Conservation (phyloP, 1,284 basidiomycete genomes). For the Moniliella sp. region DNA sequence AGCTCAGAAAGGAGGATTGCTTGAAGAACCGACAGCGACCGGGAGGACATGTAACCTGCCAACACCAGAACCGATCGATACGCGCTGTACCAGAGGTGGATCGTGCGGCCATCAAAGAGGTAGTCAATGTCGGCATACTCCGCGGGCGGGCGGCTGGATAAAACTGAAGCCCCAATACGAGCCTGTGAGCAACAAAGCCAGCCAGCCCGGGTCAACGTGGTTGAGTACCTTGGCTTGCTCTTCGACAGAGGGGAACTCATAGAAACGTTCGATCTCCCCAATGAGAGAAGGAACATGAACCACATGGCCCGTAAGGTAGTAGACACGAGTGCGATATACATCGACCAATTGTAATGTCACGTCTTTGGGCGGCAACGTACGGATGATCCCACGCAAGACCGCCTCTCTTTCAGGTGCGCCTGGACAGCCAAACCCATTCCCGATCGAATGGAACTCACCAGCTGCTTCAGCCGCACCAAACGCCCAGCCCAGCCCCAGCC, state of each 20-base stretch:
- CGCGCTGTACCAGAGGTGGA: slow-evolving; percentile 21
- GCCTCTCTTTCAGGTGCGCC: slow-evolving; percentile 15
- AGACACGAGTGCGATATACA: slow-evolving; percentile 15
- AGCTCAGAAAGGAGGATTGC: slow-evolving; percentile 18
- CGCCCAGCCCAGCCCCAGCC: slow-evolving; percentile 30
- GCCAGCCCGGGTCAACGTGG: slow-evolving; percentile 23
- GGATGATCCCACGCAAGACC: slow-evolving; percentile 20
- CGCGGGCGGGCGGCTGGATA: slow-evolving; percentile 13
- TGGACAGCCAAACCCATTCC: slow-evolving; percentile 7
- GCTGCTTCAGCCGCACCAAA: slow-evolving; percentile 16
- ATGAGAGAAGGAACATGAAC: slow-evolving; percentile 11
- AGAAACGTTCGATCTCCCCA: slow-evolving; percentile 18
- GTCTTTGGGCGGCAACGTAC: slow-evolving; percentile 14
- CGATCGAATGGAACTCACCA: slow-evolving; percentile 7
- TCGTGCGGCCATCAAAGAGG: slow-evolving; percentile 17
- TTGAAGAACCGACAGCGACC: slow-evolving; percentile 19
- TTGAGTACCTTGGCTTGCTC: slow-evolving; percentile 22
- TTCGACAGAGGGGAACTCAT: slow-evolving; percentile 12
- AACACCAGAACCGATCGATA: slow-evolving; percentile 19
- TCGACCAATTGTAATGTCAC: slow-evolving; percentile 17
- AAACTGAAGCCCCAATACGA: slow-evolving; percentile 22
- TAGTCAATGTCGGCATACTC: slow-evolving; percentile 9
- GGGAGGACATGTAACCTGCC: slow-evolving; percentile 14
- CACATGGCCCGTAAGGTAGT: slow-evolving; percentile 14
- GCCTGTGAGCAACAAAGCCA: slow-evolving; percentile 18